Base-by-base conservation (phyloP, 495 filamentous ascomycete species). In the Penicillium silybi region DNA sequence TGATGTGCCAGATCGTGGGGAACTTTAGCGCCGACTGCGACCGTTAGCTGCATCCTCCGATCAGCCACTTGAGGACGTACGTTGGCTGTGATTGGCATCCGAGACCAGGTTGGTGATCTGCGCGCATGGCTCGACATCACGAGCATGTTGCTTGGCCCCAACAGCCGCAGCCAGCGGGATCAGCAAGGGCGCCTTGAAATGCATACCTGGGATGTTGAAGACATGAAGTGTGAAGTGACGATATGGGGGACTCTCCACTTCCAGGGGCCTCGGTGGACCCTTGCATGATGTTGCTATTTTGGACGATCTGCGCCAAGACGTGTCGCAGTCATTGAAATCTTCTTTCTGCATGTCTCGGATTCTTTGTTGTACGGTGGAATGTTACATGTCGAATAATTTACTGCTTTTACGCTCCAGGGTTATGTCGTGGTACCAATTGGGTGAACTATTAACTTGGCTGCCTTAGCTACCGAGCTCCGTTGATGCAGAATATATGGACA, bases 1-100 rank as follows among this genome's bases (percentile, higher is more conserved):
- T 72, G 59, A 56, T 74, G 75, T 4, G 71, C 80, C 41, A 74
- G 43, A 25, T 61, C 61, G 35, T 54, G 54, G 20, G 63, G 50
- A 22, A 66, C 44, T 17, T 29, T 25, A 40, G 52, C 53, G 32
- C 9, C 52, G 18, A 22, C 63, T 66, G 47, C 18, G 42, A 64
- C 29, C 15, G 55, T 66, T 44, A 64, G 52, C 35, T 23, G 29
- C 37, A n/a, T 32, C n/a, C 16, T 16, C 19, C 10, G 13, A 43
- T 7, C 10, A 26, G 9, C 10, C 6, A 13, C 35, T 6, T 10
- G 17, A 6, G n/a, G 17, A 58, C 63, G 32, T 22, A 66, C 63
- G 22, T n/a, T 61, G 39, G 10, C 39, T 46, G 15, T 53, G 27
- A 44, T 51, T 61, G 44, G 52, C 55, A 35, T 61, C 55, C 1